Evolutionary conservation across 23 red algal species (phyloP).

Genomic region (Chondrus crispus): DNA sequence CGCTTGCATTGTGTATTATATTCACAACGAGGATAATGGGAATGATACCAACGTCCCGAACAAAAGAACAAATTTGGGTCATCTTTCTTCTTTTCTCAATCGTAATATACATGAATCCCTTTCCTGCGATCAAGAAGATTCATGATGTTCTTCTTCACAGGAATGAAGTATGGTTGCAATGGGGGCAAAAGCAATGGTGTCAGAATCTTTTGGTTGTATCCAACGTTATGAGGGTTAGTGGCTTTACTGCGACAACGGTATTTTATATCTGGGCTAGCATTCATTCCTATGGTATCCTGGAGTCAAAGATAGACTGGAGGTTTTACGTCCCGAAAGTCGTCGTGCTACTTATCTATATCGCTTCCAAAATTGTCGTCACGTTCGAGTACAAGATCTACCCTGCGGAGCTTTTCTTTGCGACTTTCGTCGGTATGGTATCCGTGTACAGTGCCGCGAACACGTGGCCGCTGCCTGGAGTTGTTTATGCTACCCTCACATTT

Average conservation of each 20-base stretch:
- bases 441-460: constrained; percentile 47
- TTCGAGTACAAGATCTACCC: constrained; percentile 43
- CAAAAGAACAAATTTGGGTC: constrained; percentile 78
- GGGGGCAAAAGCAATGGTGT: constrained; percentile 50
- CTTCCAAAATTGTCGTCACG: constrained; percentile 34
- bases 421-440: constrained; percentile 69
- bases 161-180: constrained; percentile 36
- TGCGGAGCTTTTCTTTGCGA: constrained; percentile 53
- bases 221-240: constrained; percentile 34
- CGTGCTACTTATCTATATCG: constrained; percentile 51
- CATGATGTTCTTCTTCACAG: constrained; percentile 44
- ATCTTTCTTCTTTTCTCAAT: constrained; percentile 41
- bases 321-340: constrained; percentile 78
- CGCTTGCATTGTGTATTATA: constrained; percentile 28
- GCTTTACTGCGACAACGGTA: constrained; percentile 55
- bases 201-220: constrained; percentile 27
- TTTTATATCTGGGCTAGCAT: constrained; percentile 82
- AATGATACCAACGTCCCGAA: constrained; percentile 28
- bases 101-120: constrained; percentile 69
- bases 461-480: constrained; percentile 52
- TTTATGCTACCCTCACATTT: constrained; percentile 42
- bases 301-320: constrained; percentile 46
- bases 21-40: constrained; percentile 56
- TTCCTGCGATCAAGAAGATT: constrained; percentile 39
- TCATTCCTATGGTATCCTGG: constrained; percentile 77